A percentile compares a stretch with the other conserved stretches of the same genome.
Conservation (phyloP, 2,329 filamentous ascomycete species). For the Beauveria pseudobassiana region DNA sequence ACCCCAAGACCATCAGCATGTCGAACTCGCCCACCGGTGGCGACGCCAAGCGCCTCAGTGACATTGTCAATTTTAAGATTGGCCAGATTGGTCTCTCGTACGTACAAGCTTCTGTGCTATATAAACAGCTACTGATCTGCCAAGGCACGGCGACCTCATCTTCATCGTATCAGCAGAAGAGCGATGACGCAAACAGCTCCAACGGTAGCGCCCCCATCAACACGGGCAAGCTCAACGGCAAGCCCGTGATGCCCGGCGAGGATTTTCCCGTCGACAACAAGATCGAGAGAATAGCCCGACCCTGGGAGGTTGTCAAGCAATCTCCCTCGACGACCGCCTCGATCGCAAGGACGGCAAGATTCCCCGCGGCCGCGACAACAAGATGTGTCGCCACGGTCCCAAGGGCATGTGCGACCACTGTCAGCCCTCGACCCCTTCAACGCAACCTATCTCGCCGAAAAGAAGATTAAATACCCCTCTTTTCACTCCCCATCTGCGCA, state of each 20-base stretch:
- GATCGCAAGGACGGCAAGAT: constrained; percentile 92
- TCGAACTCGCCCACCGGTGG: constrained; percentile 53
- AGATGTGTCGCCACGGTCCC: constrained; percentile 91
- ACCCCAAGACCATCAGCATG: constrained; percentile 51
- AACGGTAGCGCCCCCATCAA: constrained; percentile 34
- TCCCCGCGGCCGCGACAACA: constrained; percentile 66
- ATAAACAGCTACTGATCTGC: constrained; percentile 19
- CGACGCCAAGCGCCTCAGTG: constrained; percentile 50
- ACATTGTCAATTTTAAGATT: constrained; percentile 50
- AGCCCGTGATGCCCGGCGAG: constrained; percentile 62
- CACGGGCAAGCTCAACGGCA: constrained; percentile 69
- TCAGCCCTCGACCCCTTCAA: constrained; percentile 96
- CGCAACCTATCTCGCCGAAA: constrained; percentile 78
- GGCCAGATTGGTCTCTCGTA: constrained; percentile 54
- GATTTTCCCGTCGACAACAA: constrained; percentile 63
- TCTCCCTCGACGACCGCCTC: constrained; percentile 76
- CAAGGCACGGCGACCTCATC: constrained; percentile 82
- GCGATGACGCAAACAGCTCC: constrained; percentile 26
- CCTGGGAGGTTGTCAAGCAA: constrained; percentile 85
- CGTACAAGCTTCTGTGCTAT: constrained; percentile 12
- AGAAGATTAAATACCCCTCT: constrained; percentile 97
- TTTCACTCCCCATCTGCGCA: constrained; percentile 93
- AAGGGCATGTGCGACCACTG: constrained; percentile 99
- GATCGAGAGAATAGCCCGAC: constrained; percentile 41
- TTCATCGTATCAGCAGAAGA: constrained; percentile 70